Evolutionary conservation across 495 filamentous ascomycete genomes (phyloP), one percentile per base, ranked within the genome.

Genomic region (Penicillium cataractarum): DNA sequence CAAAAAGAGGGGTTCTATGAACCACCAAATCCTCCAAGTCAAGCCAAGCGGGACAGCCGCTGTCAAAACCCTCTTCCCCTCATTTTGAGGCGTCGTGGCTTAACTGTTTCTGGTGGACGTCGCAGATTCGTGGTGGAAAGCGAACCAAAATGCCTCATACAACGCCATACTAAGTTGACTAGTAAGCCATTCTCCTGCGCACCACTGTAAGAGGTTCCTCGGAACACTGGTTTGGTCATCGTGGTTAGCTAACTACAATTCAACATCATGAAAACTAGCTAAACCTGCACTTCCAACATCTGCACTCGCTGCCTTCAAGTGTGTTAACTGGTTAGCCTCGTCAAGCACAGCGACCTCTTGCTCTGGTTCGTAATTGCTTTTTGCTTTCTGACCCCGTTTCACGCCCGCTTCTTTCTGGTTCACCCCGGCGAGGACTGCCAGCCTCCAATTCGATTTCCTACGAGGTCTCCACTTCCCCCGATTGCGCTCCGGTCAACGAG

Each of bases 401-500:
- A 26, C 29, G 5, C 49, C 49, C 21, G 15, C 4, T 21, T 15
- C n/a, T 31, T n/a, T 15, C n/a, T 52, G 10, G 26, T 17, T 13
- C 6, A 17, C 49, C n/a, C 26, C 26, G 19, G 49, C 26, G 49
- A 52, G 19, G 19, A 24, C 12, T 35, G 17, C 29, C n/a, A 5
- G 49, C 31, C 5, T 31, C 19, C 31, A 54, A 54, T 54, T n/a
- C 27, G 31, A 33, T 50, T 29, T 29, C 17, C 46, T 50, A n/a
- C 29, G 8, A 17, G 10, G 24, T 35, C 65, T 64, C 70, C 70
- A 72, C 70, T 70, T 70, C 63, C 65, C 67, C 67, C 51, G 63
- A 58, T 70, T 57, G 61, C 68, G 60, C 57, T 68, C 67, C 70
- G 67, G 70, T 72, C 67, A 72, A 61, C 35, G 26, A 6, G 17